phyloP scores from a whole-genome alignment of 768 basidiomycete genomes.

The Grammothele lineata region DNA sequence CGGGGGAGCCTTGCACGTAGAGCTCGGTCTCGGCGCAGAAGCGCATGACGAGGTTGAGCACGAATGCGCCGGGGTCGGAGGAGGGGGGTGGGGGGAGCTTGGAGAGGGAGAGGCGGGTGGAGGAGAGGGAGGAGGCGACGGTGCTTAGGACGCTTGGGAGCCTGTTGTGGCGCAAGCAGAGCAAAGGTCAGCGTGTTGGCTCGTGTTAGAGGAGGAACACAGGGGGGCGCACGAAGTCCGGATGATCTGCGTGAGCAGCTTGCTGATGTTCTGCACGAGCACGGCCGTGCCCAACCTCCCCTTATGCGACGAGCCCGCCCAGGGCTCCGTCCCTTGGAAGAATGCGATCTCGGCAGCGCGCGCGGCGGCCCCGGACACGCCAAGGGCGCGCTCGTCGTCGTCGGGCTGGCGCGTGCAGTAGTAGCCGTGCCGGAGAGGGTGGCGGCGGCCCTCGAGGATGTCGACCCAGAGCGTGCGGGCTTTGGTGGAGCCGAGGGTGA shows the following conservation, averaged over 20 bases:
- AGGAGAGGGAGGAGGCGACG: slow-evolving; percentile 6
- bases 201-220: too few relatives aligned
- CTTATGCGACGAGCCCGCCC: slow-evolving; percentile 41
- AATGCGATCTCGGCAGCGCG: slow-evolving; percentile 38
- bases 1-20: slow-evolving; percentile 9
- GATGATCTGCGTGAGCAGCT: slow-evolving; percentile 36
- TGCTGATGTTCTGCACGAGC: slow-evolving; percentile 49
- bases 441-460: slow-evolving; percentile 43
- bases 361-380: slow-evolving; percentile 34
- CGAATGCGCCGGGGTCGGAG: slow-evolving; percentile 13
- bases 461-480: slow-evolving; percentile 43
- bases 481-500: slow-evolving; percentile 41
- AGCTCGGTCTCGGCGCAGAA: slow-evolving; percentile 9
- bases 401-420: slow-evolving; percentile 65
- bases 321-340: slow-evolving; percentile 47
- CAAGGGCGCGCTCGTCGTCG: slow-evolving; percentile 44
- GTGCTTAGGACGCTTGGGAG: slow-evolving; percentile 5
- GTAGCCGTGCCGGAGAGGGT: slow-evolving; percentile 46
- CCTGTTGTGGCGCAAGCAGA: slow-evolving; percentile 1
- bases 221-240: background rate
- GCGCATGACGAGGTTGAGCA: slow-evolving; percentile 14
- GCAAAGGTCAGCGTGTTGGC: too few relatives aligned
- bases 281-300: slow-evolving; percentile 51
- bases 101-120: slow-evolving; percentile 3
- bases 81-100: slow-evolving; percentile 11